Evolutionary conservation across 768 basidiomycete genomes (phyloP).

Genomic region (Postia placenta): DNA sequence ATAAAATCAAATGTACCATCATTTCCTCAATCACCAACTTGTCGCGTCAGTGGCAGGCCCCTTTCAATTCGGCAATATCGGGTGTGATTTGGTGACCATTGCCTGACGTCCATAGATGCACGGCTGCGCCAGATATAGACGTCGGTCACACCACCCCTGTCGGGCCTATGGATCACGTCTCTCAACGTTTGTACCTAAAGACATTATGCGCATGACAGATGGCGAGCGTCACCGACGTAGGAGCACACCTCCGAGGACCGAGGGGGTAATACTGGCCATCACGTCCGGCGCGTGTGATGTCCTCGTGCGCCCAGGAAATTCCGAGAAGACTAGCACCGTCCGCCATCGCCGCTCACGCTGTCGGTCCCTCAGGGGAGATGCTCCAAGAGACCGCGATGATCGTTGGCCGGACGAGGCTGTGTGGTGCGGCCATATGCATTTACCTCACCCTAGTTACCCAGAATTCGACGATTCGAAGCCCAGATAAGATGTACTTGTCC

Average conservation of each 20-base stretch:
- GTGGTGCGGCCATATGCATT: slow-evolving; percentile 6
- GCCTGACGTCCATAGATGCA: too few relatives aligned
- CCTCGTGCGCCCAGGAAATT: neutral
- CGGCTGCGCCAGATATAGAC: too few relatives aligned
- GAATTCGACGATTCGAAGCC: slow-evolving; percentile 7
- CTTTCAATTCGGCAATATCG: too few relatives aligned
- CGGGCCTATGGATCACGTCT: neutral
- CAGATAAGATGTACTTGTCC: neutral
- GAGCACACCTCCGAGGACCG: too few relatives aligned
- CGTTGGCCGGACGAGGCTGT: slow-evolving; percentile 4
- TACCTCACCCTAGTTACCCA: slow-evolving; percentile 18
- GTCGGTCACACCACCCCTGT: too few relatives aligned
- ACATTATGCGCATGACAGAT: neutral
- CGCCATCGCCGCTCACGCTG: neutral
- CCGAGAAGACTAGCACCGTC: neutral
- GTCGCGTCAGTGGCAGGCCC: too few relatives aligned
- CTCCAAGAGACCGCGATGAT: slow-evolving; percentile 5
- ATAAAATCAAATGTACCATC: too few relatives aligned
- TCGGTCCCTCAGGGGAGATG: slow-evolving; percentile 3
- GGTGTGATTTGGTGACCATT: too few relatives aligned
- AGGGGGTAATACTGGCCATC: too few relatives aligned
- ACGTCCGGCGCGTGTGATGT: neutral
- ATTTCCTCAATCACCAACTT: too few relatives aligned
- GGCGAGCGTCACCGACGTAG: too few relatives aligned
- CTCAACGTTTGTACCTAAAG: neutral